phyloP scores from a whole-genome alignment of 148 eudicot genomes.

The Cornus controversa region DNA sequence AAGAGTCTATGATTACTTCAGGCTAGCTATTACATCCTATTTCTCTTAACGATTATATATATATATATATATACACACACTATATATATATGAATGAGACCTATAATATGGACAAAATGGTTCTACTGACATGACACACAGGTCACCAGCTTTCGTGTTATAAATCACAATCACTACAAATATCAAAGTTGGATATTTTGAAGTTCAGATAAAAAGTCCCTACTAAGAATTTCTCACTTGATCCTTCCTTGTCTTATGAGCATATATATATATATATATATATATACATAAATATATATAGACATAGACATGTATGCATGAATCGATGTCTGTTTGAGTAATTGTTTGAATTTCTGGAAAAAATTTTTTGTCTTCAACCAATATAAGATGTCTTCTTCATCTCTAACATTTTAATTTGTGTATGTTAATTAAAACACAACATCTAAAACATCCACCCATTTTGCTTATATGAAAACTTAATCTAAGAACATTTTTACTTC shows the following conservation, averaged over 20 bases:
- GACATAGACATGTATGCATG: background rate
- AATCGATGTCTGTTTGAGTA: background rate
- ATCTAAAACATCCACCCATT: no score
- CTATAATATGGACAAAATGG: background rate
- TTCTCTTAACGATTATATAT: background rate
- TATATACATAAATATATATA: no score
- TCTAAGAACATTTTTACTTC: no score
- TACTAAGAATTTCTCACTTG: background rate
- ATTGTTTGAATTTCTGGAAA: background rate
- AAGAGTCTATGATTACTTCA: slow-evolving; percentile 9
- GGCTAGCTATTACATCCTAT: background rate
- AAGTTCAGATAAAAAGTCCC: background rate
- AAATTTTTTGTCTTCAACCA: no score
- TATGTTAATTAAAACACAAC: background rate
- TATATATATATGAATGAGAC: background rate
- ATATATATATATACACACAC: no score
- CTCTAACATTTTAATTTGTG: background rate
- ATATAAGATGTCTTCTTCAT: background rate
- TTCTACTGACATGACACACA: background rate
- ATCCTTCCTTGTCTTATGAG: background rate
- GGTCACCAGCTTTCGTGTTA: background rate
- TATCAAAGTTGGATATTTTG: background rate
- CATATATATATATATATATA: background rate
- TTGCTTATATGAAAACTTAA: no score
- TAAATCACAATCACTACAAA: background rate